Conservation (phyloP, 352 stramenopile species). For the Globisporangium spinosum region DNA sequence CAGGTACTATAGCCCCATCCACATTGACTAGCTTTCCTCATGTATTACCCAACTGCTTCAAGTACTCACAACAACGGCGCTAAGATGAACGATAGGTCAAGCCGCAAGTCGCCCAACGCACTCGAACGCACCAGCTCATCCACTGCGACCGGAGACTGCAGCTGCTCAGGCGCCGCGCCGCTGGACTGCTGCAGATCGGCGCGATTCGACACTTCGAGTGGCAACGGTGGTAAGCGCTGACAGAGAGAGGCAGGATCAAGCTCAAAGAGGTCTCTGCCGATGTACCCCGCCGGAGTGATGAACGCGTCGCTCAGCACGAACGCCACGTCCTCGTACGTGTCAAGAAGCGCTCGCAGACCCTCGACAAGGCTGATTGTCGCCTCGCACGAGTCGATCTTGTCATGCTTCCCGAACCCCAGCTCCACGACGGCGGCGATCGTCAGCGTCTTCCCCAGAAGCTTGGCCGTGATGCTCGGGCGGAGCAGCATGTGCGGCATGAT, state of each 20-base stretch:
- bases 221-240: neutral
- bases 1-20: neutral
- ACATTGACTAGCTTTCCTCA: neutral
- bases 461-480: slow-evolving; percentile 1
- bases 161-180: neutral
- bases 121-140: neutral
- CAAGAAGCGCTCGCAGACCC: slow-evolving; percentile 18
- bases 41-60: neutral
- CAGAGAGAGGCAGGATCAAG: neutral
- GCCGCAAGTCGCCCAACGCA: neutral
- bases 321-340: slow-evolving; percentile 20
- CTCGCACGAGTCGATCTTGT: slow-evolving; percentile 7
- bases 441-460: neutral
- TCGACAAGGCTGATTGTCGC: slow-evolving; percentile 14
- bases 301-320: slow-evolving; percentile 18
- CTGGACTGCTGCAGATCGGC: neutral
- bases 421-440: neutral
- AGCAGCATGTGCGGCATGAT: slow-evolving; percentile 8
- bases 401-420: neutral
- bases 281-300: slow-evolving; percentile 19
- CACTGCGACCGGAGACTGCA: neutral
- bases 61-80: neutral
- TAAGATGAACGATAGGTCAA: neutral
- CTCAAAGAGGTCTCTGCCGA: slow-evolving; percentile 9
- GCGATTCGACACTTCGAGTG: neutral